Base-by-base conservation (phyloP, 2,329 filamentous ascomycete species). In the Chrysoporthe puriensis region DNA sequence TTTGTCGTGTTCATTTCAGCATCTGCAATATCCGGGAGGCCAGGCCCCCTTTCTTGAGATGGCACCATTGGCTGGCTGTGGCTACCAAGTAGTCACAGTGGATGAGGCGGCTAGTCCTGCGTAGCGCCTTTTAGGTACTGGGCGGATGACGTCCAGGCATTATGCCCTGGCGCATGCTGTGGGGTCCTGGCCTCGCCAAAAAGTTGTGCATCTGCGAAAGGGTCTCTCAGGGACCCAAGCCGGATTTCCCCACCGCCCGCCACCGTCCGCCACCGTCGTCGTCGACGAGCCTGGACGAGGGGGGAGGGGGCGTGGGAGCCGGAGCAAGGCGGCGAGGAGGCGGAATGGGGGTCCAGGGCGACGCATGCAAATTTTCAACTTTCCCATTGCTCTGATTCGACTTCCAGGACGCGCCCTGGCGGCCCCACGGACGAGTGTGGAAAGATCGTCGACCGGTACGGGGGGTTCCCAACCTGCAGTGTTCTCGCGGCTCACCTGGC, bases 291-390 rank as follows among this genome's bases (percentile, higher is more conserved):
- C 26, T 26, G 26, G 26, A 26, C 26, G 26, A 26, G 26, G 26
- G 26, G 26, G 26, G 26, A 26, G 26, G 26, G 26, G 26, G 26
- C 26, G 26, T 26, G 54, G 3, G 32, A 32, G 36, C 57, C 21
- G 6, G 16, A n/a, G 26, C 26, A 26, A 26, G 26, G 26, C 26
- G 26, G 26, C 26, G 26, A 40, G 36, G 36, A 40, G 36, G 9
- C 36, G 36, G 13, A 44, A 54, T 21, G 16, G 61, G 26, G 36
- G 26, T 4, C 54, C 8, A 36, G 32, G n/a, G 56, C 48, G 56
- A 50, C 64, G 60, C 26, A 69, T 69, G 68, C 68, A 54, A 67
- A 58, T 62, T 69, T 67, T 54, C 43, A 52, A 69, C 61, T 62
- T 67, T 69, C 61, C 68, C 68, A 69, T 69, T 4, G 43, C 43